Conservation (phyloP, 2,329 filamentous ascomycete species). For the Apiospora saccharicola region DNA sequence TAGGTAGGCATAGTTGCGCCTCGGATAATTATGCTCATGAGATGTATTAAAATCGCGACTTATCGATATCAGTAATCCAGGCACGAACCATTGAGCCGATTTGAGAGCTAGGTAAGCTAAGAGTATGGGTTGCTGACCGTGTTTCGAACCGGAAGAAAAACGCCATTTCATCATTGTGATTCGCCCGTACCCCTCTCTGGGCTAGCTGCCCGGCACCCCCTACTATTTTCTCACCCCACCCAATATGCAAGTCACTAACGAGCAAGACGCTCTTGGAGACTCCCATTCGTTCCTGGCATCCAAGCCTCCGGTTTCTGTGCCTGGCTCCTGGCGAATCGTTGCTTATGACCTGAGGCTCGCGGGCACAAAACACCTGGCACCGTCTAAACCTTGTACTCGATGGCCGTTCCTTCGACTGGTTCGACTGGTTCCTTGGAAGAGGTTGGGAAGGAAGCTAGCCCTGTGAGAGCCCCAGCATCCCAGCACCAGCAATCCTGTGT, state of each 20-base stretch:
- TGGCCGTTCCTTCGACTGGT: slow-evolving; percentile 21
- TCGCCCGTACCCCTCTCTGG: slow-evolving; percentile 2
- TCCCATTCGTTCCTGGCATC: slow-evolving; percentile 12
- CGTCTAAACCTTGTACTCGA: slow-evolving; percentile 26
- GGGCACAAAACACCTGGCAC: slow-evolving; percentile 29
- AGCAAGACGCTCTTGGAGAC: slow-evolving; percentile 1
- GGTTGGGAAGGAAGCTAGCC: background rate
- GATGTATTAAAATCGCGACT: background rate
- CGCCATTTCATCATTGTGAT: slow-evolving; percentile 8
- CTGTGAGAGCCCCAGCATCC: too few relatives aligned
- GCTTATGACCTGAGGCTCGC: slow-evolving; percentile 13
- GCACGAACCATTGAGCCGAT: slow-evolving; percentile 12
- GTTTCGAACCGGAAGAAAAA: slow-evolving; percentile 14
- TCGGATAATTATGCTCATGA: slow-evolving; percentile 3
- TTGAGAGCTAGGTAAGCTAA: background rate
- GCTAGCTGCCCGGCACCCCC: background rate
- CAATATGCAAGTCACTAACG: slow-evolving; percentile 17
- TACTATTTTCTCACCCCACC: slow-evolving; percentile 15
- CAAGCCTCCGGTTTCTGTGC: slow-evolving; percentile 8
- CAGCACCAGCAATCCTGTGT: background rate
- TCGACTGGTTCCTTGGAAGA: background rate
- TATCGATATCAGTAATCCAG: slow-evolving; percentile 12
- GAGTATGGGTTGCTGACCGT: background rate
- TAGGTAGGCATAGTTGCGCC: background rate
- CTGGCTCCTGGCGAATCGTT: slow-evolving; percentile 7